Evolutionary conservation across 345 rosid genomes (phyloP).

Genomic region (Camelina hispida): DNA sequence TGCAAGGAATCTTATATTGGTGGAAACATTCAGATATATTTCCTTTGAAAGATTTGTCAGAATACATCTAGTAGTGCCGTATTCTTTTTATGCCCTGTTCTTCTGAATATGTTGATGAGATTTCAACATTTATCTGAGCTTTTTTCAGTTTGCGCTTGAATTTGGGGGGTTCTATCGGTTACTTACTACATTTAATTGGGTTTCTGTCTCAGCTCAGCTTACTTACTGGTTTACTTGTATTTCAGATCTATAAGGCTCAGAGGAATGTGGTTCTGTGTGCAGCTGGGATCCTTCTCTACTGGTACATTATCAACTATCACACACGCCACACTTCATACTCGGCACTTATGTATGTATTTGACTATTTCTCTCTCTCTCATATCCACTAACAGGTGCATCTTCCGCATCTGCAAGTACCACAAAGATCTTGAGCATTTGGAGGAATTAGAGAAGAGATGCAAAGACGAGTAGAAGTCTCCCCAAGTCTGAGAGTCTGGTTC

Average conservation of each 20-base stretch:
- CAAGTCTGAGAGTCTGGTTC: constrained; percentile 13
- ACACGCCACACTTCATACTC: neutral
- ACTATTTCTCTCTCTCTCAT: constrained; percentile 24
- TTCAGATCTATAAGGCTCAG: constrained; percentile 88
- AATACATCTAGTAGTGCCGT: neutral
- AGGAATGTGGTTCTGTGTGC: constrained; percentile 80
- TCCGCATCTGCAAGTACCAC: constrained; percentile 76
- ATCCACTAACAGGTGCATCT: constrained; percentile 66
- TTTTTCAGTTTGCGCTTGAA: neutral
- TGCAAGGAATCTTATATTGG: constrained; percentile 14
- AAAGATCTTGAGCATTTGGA: constrained; percentile 77
- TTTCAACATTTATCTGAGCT: constrained; percentile 4
- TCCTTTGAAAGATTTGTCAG: neutral
- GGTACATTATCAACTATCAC: constrained; percentile 53
- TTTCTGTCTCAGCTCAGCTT: neutral
- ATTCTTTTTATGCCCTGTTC: neutral
- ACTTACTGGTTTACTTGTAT: constrained; percentile 21
- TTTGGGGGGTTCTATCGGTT: neutral
- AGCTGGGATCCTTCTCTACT: constrained; percentile 82
- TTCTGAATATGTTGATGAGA: constrained; percentile 17
- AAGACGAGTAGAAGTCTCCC: constrained; percentile 54
- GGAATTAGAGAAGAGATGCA: constrained; percentile 77
- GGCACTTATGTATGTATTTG: neutral
- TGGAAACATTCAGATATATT: neutral
- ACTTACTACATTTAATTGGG: neutral